These are phyloP conservation scores for Fusarium sp. DNA, from an alignment of 2,329 filamentous ascomycete genomes.

Conservation along the genomic window DNA sequence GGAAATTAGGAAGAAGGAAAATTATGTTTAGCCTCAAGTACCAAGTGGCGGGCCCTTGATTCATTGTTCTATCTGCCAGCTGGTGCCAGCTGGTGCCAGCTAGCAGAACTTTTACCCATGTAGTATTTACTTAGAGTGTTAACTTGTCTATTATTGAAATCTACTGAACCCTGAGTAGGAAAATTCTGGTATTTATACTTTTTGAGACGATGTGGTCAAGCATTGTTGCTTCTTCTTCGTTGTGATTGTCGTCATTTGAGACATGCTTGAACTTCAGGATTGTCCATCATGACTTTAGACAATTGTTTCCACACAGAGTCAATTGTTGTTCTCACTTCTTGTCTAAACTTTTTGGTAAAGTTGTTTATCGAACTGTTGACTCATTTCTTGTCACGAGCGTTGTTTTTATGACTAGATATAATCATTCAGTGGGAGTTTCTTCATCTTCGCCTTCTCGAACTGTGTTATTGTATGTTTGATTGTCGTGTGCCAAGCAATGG, in stretches of 20 bases:
- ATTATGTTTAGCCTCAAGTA: neutral
- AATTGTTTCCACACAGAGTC: accelerated
- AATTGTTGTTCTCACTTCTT: neutral
- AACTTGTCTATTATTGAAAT: neutral
- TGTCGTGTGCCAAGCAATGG: too few relatives aligned
- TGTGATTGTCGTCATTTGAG: neutral
- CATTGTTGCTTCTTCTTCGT: neutral
- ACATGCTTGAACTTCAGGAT: neutral
- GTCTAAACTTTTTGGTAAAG: neutral
- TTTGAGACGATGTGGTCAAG: neutral
- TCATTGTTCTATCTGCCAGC: neutral
- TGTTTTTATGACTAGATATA: too few relatives aligned
- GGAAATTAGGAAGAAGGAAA: neutral
- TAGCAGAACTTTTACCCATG: neutral
- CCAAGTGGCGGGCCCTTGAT: neutral
- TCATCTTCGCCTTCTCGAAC: too few relatives aligned
- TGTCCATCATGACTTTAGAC: neutral
- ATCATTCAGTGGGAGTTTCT: too few relatives aligned
- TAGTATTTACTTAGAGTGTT: neutral
- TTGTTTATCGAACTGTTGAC: accelerated
- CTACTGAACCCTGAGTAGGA: too few relatives aligned
- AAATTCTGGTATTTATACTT: neutral
- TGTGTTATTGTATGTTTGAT: too few relatives aligned
- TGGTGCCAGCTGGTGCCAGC: neutral
- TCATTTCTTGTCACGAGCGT: too few relatives aligned